phyloP scores from a whole-genome alignment of 495 filamentous ascomycete species.

The Pseudoneurospora amorphoporcata region DNA sequence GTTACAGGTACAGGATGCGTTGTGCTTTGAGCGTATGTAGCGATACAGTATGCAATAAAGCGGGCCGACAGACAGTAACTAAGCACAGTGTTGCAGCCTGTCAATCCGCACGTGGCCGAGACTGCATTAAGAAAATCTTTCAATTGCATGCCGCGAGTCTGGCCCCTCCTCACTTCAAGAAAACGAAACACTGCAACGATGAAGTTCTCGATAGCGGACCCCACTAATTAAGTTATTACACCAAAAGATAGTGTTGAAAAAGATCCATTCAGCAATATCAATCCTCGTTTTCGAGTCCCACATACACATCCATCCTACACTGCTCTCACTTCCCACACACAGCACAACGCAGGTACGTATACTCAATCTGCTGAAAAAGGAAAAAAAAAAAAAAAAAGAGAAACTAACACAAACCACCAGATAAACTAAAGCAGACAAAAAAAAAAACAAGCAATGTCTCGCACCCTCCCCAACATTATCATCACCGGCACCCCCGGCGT shows the following conservation, averaged over 20 bases:
- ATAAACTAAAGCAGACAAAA: neutral
- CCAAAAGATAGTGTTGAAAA: neutral
- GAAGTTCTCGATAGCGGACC: neutral
- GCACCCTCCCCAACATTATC: constrained; percentile 76
- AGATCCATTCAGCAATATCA: constrained; percentile 1
- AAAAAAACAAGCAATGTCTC: constrained; percentile 23
- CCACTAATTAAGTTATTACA: neutral
- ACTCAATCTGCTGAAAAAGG: neutral
- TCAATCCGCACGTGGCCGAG: neutral
- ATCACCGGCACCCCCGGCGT: constrained; percentile 93
- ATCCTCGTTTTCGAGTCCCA: neutral
- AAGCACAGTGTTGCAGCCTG: neutral
- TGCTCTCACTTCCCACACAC: too few relatives aligned
- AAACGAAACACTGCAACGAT: neutral
- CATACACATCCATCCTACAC: too few relatives aligned
- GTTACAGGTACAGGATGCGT: neutral
- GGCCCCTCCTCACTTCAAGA: neutral
- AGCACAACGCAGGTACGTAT: neutral
- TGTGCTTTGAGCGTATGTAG: neutral
- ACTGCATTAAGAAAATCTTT: neutral
- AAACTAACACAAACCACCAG: neutral
- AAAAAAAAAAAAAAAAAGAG: neutral
- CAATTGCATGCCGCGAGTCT: neutral
- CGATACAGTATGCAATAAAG: neutral
- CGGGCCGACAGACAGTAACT: neutral